Base-by-base conservation (phyloP, 2,329 filamentous ascomycete genomes). In the Diaporthe nobilis region DNA sequence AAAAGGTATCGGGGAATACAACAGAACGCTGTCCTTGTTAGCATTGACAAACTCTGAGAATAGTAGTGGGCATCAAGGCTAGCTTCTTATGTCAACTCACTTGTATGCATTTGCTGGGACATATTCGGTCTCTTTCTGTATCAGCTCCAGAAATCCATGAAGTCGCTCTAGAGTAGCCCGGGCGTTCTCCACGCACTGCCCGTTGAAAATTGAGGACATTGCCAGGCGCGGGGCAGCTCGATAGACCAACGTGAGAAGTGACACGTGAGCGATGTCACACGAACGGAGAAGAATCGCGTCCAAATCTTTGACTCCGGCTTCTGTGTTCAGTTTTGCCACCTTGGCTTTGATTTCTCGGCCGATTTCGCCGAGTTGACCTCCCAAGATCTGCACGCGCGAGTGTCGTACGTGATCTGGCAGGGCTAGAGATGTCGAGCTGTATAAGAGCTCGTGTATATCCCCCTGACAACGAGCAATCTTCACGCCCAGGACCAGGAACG, bases 391-490 rank as follows among this genome's bases (percentile, higher is more conserved):
- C 2, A 65, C 42, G 42, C 25, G 61, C 28, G 61, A 47, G 61
- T 49, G 25, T 2, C 61, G 44, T 37, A 47, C 25, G 20, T 67
- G 42, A 8, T 67, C 42, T 37, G 28, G 61, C 44, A 67, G n/a
- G 17, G 25, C 2, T n/a, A 34, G 61, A 47, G 61, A 47, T 5
- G 61, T 34, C 28, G 28, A 49, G 44, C 42, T 67, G 28, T n/a
- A n/a, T 22, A 49, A 10, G 9, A 34, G 42, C 22, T 67, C 42
- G 2, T 67, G 61, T 47, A 51, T 37, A 25, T 49, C 20, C 28
- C 28, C 61, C 20, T 67, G 61, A 17, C 61, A 67, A 51, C 44
- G 61, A 34, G 28, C 42, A 17, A 37, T n/a, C 28, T 67, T 67
- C 10, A 49, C 42, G 8, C 17, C 13, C 28, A 67, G 61, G 9